Percentiles rank a stretch among this genome's conserved stretches.
These are phyloP conservation scores for Ensete ventricosum DNA, from an alignment of 176 grass and related monocot genomes.

Conservation along the genomic window DNA sequence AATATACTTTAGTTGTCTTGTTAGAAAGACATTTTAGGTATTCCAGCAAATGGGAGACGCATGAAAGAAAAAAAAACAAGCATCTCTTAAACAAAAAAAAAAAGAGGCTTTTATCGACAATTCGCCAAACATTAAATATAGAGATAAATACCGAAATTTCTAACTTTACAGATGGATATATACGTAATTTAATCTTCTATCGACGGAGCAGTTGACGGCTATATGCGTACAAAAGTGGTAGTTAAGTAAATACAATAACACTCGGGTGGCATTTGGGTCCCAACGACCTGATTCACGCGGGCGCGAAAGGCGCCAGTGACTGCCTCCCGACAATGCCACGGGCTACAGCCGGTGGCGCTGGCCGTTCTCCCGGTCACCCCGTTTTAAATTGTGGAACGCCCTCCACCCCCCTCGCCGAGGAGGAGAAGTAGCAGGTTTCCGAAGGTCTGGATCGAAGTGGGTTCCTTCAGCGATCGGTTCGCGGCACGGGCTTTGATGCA, in stretches of 20 bases:
- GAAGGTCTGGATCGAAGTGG: not conserved
- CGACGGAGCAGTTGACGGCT: not conserved
- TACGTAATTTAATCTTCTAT: too few species aligned
- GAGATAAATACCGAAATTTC: too few species aligned
- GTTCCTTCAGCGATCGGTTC: not conserved
- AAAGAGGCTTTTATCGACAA: too few species aligned
- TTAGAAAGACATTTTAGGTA: too few species aligned
- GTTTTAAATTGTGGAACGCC: not conserved
- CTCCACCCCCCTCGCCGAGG: not conserved
- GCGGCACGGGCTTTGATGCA: not conserved
- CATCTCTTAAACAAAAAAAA: too few species aligned
- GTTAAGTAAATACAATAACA: not conserved
- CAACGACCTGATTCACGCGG: not conserved
- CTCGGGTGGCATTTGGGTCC: not conserved
- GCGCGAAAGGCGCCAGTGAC: not conserved
- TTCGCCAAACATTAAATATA: too few species aligned
- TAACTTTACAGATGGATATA: too few species aligned
- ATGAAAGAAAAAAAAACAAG: too few species aligned
- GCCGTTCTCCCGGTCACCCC: conserved; percentile 1
- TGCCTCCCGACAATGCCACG: conserved; percentile 20
- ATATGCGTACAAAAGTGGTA: not conserved
- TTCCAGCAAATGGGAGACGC: too few species aligned
- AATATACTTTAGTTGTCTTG: too few species aligned
- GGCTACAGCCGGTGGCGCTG: conserved; percentile 13
- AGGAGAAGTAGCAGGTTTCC: not conserved